Evolutionary conservation across 1,284 basidiomycete genomes (phyloP), one percentile per base, ranked within the genome.

Genomic region (Tilletiopsis washingtonensis): DNA sequence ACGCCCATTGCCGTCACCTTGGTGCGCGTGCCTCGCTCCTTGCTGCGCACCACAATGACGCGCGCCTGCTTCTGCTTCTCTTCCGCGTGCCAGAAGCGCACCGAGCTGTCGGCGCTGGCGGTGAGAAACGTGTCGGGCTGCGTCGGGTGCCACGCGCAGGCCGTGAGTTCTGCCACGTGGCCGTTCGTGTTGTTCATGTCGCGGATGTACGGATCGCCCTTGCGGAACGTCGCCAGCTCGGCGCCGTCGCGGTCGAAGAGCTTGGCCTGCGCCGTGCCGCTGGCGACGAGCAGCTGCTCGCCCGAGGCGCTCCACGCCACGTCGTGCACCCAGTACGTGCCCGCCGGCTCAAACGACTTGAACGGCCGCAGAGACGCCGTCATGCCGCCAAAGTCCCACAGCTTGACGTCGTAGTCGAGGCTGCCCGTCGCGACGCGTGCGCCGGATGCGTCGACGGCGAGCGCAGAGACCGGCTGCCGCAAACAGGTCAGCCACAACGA

Each of bases 311-410:
- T 59, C 27, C 64, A 72, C 5, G 51, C 53, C 9, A 71, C 47
- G 24, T 71, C 60, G 14, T 68, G 46, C 2, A 72, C 46, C 9
- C 61, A 58, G 75, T 98, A 96, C 61, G 84, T 87, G 53, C 88
- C 90, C 51, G 85, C 83, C 52, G 91, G 88, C 74, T 98, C 91
- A 81, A 88, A 97, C 57, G 81, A 86, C 76, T 90, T 88, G 81
- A 98, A 98, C 14, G 94, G 91, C 71, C 87, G 86, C 74, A 86
- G 80, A 4, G 74, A 61, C 57, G 80, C 77, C 64, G 87, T 86
- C 93, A 99, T 98, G 5, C 94, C 94, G 65, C 93, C 94, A 76
- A 98, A 98, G 75, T 99, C 94, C 91, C 91, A 99, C 46, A 98
- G 75, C 75, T 97, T 97, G 75, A 87, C 85, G 74, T 93, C 88